These are phyloP conservation scores for Amanita polypyramis DNA, from an alignment of 768 basidiomycete species.

Conservation along the genomic window DNA sequence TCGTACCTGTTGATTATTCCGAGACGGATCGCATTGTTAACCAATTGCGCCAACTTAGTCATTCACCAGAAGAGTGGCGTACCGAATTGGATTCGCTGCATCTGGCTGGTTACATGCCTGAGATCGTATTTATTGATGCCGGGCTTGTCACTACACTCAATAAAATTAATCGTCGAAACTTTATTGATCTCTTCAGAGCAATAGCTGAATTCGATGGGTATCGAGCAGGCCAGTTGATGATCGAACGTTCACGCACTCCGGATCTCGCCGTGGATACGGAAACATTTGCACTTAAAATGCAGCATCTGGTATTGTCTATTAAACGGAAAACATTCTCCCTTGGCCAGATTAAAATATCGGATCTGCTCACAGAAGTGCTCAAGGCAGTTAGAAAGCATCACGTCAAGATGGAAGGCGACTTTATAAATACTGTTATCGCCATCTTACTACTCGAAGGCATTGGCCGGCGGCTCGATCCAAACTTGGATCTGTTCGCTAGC, in stretches of 20 bases:
- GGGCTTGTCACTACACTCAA: conserved; percentile 88
- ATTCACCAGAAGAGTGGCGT: conserved; percentile 60
- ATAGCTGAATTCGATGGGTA: conserved; percentile 97
- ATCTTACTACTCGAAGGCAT: conserved; percentile 93
- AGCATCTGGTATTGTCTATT: conserved; percentile 85
- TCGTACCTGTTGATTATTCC: conserved; percentile 28
- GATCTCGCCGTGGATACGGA: conserved; percentile 86
- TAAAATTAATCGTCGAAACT: conserved; percentile 76
- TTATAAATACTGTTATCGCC: conserved; percentile 95
- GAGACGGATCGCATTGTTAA: conserved; percentile 59
- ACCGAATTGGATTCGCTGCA: conserved; percentile 53
- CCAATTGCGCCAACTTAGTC: conserved; percentile 48
- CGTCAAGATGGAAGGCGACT: conserved; percentile 98
- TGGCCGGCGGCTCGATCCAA: conserved; percentile 86
- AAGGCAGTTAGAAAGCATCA: conserved; percentile 82
- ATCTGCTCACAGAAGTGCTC: conserved; percentile 84
- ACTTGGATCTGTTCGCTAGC: conserved; percentile 89
- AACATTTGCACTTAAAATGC: conserved; percentile 96
- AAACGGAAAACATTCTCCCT: conserved; percentile 97
- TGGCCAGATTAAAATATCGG: conserved; percentile 93
- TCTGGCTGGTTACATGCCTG: conserved; percentile 75
- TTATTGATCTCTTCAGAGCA: conserved; percentile 93
- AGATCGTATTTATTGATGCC: conserved; percentile 94
- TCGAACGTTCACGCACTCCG: conserved; percentile 87
- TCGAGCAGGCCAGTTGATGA: conserved; percentile 89